Base-by-base conservation (phyloP, 352 stramenopile species). In the Hyphochytrium catenoides region DNA sequence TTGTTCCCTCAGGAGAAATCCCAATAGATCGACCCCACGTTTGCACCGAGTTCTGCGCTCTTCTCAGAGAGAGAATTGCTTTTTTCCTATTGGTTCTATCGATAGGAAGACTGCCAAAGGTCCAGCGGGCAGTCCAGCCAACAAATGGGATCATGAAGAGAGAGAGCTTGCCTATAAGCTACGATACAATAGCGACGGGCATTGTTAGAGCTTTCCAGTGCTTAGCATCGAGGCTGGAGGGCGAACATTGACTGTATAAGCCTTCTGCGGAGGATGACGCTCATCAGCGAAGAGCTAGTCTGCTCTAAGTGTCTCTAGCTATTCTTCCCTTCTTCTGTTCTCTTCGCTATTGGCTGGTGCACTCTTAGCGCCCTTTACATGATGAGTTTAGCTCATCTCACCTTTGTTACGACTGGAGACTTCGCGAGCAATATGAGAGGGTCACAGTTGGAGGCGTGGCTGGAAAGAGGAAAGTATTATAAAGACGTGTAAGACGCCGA, bases 121-220 rank as follows among this genome's bases (percentile, higher is more conserved):
- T 54, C 68, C 68, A 82, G 19, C 65, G 65, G 27, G 62, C 41
- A 3, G 48, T 48, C 68, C 68, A 82, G 19, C 68, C 68, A 4
- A 76, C 50, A 26, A 75, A 71, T 8, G 68, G 68, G 33, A 82
- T 40, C 31, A 82, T 47, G 34, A 82, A 82, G 9, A 82, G 36
- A 34, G 59, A 75, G 47, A 79, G 78, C 52, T 82, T 82, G n/a
- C 50, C 68, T 12, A 63, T 67, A 44, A 74, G 79, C 57, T 72
- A 35, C 9, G 45, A 22, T 12, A n/a, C n/a, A n/a, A 43, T 3
- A 26, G 9, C 3, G 31, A 24, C 2, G 26, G 18, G 26, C 34
- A 14, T 21, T 20, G 8, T 9, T n/a, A n/a, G 35, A 34, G 45
- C 2, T 5, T 15, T 6, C 32, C 2, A 6, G 3, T 21, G 6